These are phyloP conservation scores for Psidium guajava DNA, from an alignment of 345 rosid species.

Conservation along the genomic window DNA sequence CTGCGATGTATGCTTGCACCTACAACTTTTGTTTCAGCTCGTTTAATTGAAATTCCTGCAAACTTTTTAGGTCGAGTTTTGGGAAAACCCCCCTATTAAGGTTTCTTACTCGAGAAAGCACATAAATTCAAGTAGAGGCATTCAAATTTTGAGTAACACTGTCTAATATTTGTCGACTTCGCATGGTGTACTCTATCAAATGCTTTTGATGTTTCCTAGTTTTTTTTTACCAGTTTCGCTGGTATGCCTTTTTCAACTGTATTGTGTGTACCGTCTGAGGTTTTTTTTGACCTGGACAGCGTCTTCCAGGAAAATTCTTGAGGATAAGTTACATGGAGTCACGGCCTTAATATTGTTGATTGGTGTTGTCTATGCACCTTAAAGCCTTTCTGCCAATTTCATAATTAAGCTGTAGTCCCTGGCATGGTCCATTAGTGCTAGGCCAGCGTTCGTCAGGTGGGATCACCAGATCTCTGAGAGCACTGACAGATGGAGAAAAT, in stretches of 20 bases:
- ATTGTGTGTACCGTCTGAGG: neutral
- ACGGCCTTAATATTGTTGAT: neutral
- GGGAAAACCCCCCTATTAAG: neutral
- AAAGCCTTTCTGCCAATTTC: neutral
- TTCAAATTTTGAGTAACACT: neutral
- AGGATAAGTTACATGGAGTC: neutral
- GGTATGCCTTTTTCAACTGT: neutral
- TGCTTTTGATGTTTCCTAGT: neutral
- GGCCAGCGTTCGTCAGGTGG: neutral
- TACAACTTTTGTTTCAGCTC: neutral
- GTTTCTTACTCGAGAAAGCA: neutral
- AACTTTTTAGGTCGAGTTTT: neutral
- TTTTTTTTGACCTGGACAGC: neutral
- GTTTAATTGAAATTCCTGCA: neutral
- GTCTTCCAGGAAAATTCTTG: neutral
- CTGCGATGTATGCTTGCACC: neutral
- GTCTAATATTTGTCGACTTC: neutral
- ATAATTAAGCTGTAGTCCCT: neutral
- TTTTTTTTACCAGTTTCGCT: neutral
- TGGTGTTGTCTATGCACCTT: neutral
- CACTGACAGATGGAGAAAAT: neutral
- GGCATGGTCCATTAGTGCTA: neutral
- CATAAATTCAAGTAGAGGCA: neutral
- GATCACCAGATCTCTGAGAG: neutral
- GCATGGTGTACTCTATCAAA: neutral